Conservation (phyloP, 495 filamentous ascomycete species). For the Aspergillus affinis region DNA sequence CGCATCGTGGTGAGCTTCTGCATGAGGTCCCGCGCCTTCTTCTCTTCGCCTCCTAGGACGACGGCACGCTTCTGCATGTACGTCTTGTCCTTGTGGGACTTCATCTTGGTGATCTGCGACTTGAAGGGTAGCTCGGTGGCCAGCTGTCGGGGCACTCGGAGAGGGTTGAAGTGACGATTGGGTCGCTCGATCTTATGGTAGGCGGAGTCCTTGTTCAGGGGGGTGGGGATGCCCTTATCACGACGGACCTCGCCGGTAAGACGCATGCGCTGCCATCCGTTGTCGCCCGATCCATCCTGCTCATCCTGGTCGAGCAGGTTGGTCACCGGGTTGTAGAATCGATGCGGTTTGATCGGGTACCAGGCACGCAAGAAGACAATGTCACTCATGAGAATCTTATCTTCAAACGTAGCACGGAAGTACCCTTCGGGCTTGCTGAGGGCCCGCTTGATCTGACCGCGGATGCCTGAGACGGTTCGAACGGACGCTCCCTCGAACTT, state of each 20-base stretch:
- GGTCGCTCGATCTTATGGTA: slow-evolving; percentile 82
- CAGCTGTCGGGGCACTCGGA: slow-evolving; percentile 81
- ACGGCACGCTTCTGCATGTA: slow-evolving; percentile 95
- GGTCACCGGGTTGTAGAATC: slow-evolving; percentile 95
- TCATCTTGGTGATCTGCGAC: slow-evolving; percentile 82
- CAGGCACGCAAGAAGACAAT: slow-evolving; percentile 94
- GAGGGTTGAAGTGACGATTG: slow-evolving; percentile 87
- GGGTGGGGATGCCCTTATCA: slow-evolving; percentile 72
- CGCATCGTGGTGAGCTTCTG: slow-evolving; percentile 88
- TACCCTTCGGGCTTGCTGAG: slow-evolving; percentile 88
- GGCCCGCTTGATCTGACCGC: slow-evolving; percentile 94
- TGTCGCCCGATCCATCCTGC: slow-evolving; percentile 30
- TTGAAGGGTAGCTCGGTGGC: slow-evolving; percentile 88
- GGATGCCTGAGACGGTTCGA: slow-evolving; percentile 90
- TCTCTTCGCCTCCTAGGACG: slow-evolving; percentile 80
- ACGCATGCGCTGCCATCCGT: slow-evolving; percentile 82
- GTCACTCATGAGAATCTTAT: slow-evolving; percentile 95
- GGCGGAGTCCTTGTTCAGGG: slow-evolving; percentile 71
- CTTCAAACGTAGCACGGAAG: slow-evolving; percentile 95
- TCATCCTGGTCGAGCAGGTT: slow-evolving; percentile 67
- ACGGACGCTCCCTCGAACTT: slow-evolving; percentile 97
- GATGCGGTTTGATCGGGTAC: slow-evolving; percentile 91
- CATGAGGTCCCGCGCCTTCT: slow-evolving; percentile 83
- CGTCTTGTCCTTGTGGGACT: slow-evolving; percentile 74
- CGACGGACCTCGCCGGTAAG: slow-evolving; percentile 90